phyloP scores from a whole-genome alignment of 345 rosid genomes.

The Pseudoturritis turrita region DNA sequence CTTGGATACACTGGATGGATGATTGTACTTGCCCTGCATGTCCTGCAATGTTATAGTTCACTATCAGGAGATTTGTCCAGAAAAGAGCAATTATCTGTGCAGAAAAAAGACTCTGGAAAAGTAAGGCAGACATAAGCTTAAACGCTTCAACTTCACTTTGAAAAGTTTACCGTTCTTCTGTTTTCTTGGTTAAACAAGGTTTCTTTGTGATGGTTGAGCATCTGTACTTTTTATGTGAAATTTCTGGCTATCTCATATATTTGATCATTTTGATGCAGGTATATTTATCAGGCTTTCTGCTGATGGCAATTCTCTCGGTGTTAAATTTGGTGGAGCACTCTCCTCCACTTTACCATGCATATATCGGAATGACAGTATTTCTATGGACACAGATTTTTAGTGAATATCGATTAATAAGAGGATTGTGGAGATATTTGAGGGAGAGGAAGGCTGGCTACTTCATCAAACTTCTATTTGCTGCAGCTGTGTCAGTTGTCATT shows the following conservation, averaged over 20 bases:
- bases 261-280: slow-evolving; percentile 48
- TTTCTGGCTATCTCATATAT: slow-evolving; percentile 18
- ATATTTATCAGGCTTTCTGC: slow-evolving; percentile 49
- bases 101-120: slow-evolving; percentile 52
- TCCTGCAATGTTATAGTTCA: slow-evolving; percentile 80
- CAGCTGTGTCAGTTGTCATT: slow-evolving; percentile 50
- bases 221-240: background rate
- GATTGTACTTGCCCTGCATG: slow-evolving; percentile 75
- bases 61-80: slow-evolving; percentile 44
- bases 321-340: slow-evolving; percentile 63
- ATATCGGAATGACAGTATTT: slow-evolving; percentile 75
- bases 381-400: slow-evolving; percentile 78
- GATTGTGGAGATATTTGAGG: slow-evolving; percentile 55
- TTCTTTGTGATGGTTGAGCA: background rate
- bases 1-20: slow-evolving; percentile 95
- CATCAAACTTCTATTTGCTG: slow-evolving; percentile 48
- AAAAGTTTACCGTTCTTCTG: background rate
- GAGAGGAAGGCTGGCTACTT: slow-evolving; percentile 44
- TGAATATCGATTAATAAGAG: slow-evolving; percentile 54
- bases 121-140: slow-evolving; percentile 56
- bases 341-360: slow-evolving; percentile 91
- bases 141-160: slow-evolving; percentile 9
- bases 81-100: slow-evolving; percentile 44
- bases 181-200: slow-evolving; percentile 1
- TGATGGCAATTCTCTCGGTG: slow-evolving; percentile 53